Evolutionary conservation across 2,329 filamentous ascomycete genomes (phyloP).

Genomic region (Fusarium sp.): DNA sequence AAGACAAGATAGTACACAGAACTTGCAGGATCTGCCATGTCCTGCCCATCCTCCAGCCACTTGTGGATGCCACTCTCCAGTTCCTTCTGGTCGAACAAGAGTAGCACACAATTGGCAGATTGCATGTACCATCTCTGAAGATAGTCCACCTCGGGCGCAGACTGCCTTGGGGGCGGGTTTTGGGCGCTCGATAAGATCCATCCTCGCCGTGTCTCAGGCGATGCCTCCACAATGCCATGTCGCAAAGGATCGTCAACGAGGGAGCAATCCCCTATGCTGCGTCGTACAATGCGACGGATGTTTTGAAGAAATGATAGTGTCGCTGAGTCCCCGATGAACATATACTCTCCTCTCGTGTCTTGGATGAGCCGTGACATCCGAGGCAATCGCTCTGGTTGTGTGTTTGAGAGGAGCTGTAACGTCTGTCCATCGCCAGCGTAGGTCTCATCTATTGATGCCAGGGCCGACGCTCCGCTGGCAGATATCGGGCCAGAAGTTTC

Average conservation of each 20-base stretch:
- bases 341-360: conserved; percentile 48
- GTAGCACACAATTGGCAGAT: conserved; percentile 42
- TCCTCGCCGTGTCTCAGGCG: conserved; percentile 43
- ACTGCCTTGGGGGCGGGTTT: conserved; percentile 41
- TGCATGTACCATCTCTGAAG: conserved; percentile 49
- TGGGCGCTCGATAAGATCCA: conserved; percentile 44
- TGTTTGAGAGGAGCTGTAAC: conserved; percentile 38
- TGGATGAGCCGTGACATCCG: conserved; percentile 49
- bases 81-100: conserved; percentile 48
- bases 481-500: conserved; percentile 15
- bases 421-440: conserved; percentile 24
- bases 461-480: conserved; percentile 13
- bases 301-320: conserved; percentile 50
- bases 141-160: conserved; percentile 40
- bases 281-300: conserved; percentile 48
- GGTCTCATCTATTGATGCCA: conserved; percentile 18
- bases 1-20: conserved; percentile 46
- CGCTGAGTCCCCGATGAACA: conserved; percentile 53
- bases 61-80: conserved; percentile 40
- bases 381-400: conserved; percentile 40
- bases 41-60: conserved; percentile 46
- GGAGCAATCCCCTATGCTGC: conserved; percentile 46
- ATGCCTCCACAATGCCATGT: conserved; percentile 49
- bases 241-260: conserved; percentile 51
- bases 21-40: conserved; percentile 30